Conservation (phyloP, 2,329 filamentous ascomycete species). For the Sclerotinia glacialis region DNA sequence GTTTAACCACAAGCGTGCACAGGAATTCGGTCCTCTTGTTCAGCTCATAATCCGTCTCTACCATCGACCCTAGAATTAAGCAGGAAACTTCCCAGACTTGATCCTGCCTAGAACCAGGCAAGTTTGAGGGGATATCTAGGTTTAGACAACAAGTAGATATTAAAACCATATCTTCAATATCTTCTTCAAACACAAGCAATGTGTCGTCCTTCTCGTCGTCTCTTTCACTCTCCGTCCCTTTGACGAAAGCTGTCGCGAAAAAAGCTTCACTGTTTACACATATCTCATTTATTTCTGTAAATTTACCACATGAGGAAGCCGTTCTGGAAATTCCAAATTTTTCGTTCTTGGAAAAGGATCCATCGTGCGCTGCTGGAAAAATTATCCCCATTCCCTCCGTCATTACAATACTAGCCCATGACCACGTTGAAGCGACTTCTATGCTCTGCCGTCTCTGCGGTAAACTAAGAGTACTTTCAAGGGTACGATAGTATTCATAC, state of each 20-base stretch:
- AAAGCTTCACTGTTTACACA: neutral
- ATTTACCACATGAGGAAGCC: neutral
- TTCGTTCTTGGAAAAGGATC: neutral
- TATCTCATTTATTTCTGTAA: neutral
- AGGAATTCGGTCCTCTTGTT: neutral
- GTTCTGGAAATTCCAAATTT: neutral
- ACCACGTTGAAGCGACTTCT: neutral
- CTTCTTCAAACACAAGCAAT: neutral
- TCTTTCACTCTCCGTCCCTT: neutral
- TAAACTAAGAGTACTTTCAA: neutral
- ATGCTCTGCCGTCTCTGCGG: neutral
- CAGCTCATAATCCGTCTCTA: neutral
- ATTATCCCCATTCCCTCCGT: neutral
- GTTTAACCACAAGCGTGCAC: neutral
- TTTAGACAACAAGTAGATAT: neutral
- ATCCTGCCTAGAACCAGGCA: neutral
- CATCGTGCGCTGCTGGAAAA: constrained; percentile 1
- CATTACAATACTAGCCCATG: constrained; percentile 9
- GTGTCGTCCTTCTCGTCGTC: neutral
- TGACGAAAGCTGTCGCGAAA: neutral
- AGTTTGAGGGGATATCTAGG: neutral
- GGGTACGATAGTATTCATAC: neutral
- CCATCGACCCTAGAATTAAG: neutral
- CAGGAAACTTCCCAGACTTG: neutral
- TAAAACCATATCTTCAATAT: neutral